Evolutionary conservation across 2,329 filamentous ascomycete genomes (phyloP).

Genomic region (Neonectria sp.): DNA sequence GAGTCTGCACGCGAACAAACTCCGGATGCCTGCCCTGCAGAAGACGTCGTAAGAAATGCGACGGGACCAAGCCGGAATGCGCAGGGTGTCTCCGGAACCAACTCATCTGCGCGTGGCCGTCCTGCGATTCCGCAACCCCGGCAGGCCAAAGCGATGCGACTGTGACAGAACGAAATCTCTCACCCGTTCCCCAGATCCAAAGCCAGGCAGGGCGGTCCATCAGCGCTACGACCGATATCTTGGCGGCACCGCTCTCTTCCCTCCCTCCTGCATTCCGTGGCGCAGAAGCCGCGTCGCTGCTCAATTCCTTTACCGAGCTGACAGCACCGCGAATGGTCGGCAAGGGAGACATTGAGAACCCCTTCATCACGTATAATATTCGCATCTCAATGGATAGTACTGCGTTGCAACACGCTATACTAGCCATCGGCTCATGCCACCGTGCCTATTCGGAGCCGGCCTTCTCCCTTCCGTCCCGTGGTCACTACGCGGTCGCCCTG

Average conservation of each 20-base stretch:
- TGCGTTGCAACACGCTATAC: constrained; percentile 21
- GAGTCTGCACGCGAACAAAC: too few species aligned
- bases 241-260: too few species aligned
- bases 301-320: too few species aligned
- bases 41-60: constrained; percentile 25
- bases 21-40: constrained; percentile 10
- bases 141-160: too few species aligned
- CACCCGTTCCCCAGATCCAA: neutral
- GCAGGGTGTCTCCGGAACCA: constrained; percentile 24
- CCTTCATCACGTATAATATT: constrained; percentile 21
- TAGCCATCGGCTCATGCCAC: constrained; percentile 23
- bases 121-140: neutral
- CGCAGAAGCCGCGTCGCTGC: too few species aligned
- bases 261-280: too few species aligned
- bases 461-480: neutral
- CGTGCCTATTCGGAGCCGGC: constrained; percentile 6
- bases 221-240: too few species aligned
- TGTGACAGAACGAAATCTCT: too few species aligned
- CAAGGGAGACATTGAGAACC: constrained; percentile 4
- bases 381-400: constrained; percentile 5
- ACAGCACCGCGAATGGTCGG: too few species aligned
- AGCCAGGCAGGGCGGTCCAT: too few species aligned
- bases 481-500: constrained; percentile 18
- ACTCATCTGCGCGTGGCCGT: constrained; percentile 16
- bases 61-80: constrained; percentile 14